Evolutionary conservation across 768 basidiomycete genomes (phyloP), one percentile per base, ranked within the genome.

Genomic region (Boletus edulis): DNA sequence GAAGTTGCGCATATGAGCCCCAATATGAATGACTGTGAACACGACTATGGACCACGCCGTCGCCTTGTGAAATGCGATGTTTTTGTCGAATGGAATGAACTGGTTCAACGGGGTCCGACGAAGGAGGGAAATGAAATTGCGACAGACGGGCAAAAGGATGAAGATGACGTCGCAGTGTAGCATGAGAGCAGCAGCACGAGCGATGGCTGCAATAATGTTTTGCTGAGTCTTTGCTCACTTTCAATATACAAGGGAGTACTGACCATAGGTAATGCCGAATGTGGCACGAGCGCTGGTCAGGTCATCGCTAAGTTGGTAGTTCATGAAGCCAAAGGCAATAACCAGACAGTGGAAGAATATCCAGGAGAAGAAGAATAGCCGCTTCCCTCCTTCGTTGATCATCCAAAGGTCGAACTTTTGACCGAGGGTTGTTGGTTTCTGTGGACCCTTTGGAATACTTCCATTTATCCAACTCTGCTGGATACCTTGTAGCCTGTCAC

Each of bases 71-170:
- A 97, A 87, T 8, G 84, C 84, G 71, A 97, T 84, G 68, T 89
- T 93, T 77, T 94, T 89, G 78, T 96, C 94, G 67, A 98, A 96
- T 20, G 93, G 93, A 58, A 96, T 90, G 74, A 93, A 72, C 59
- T 83, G 79, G 74, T 91, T 91, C 55, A 98, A 76, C 3, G 94
- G 84, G 1, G 92, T 93, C 50, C 86, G 84, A 27, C 96, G 88
- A 46, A 96, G 79, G 44, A 95, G 62, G 22, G 94, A 95, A 71
- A 97, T 83, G 74, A 97, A 93, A 75, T 93, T 95, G 57, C 95
- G 85, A 80, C 95, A 98, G 68, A 98, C 83, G 27, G 95, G 96
- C 31, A 98, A 82, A 47, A 98, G 84, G 71, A 98, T 94, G 77
- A 96, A 91, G 59, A 91, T 84, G 56, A 93, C 86, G 72, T 97